Evolutionary conservation across 345 rosid species (phyloP), one percentile per base, ranked within the genome.

Genomic region (Aquilaria sinensis): DNA sequence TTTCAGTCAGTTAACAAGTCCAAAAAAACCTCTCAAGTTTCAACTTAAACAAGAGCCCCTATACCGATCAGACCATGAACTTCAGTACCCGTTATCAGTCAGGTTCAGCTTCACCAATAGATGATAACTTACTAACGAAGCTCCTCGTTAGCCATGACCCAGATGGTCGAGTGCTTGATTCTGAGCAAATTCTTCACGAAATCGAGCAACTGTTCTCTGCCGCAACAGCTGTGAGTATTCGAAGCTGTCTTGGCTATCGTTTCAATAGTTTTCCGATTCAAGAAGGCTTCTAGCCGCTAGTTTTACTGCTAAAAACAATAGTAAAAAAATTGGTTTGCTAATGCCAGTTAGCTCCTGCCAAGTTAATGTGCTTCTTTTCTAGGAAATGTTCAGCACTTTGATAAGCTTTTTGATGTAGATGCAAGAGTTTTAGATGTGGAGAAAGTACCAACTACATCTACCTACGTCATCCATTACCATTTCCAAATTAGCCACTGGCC

Each of bases 81-180:
- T 56, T 68, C 2, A 61, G 51, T 54, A 69, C n/a, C 16, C 8
- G 10, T 10, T 56, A 33, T n/a, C 34, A 59, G n/a, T 57, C 14
- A 10, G 43, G 10, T 4, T 51, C 56, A 71, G 51, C 43, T 37
- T 37, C 43, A 37, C 8, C 43, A 37, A 37, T 37, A 2, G 87
- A 85, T 31, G 90, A 85, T 11, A 65, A 74, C 65, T 72, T 85
- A 52, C 72, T 85, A 64, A 79, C 66, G 70, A 78, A 75, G 71
- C 79, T 92, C 60, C 78, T 85, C 53, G 70, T 80, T 16, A 59
- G 72, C 67, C 95, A 89, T 82, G 98, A 85, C 55, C 92, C 92
- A 31, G 96, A 89, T 60, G 86, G 84, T 9, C 87, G 89, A 32
- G 65, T 73, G 63, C 67, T 89, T 51, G 92, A 92, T 70, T 78